phyloP scores from a whole-genome alignment of 1,139 yeast genomes.

The Kodamaea sp. region DNA sequence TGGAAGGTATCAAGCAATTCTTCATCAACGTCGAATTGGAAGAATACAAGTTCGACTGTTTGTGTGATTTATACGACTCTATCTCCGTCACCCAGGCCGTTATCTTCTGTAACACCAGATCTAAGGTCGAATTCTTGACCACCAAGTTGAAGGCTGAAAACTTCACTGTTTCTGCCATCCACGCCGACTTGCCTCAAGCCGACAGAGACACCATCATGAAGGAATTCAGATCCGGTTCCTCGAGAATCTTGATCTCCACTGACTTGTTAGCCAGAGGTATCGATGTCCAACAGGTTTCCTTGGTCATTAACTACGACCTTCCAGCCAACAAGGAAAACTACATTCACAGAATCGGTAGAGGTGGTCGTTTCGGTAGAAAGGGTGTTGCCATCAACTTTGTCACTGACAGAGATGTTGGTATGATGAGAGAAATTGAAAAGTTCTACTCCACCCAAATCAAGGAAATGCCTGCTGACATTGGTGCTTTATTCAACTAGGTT shows the following conservation, averaged over 20 bases:
- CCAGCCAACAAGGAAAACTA: constrained; percentile 98
- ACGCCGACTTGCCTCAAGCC: constrained; percentile 94
- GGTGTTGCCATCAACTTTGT: constrained; percentile 99
- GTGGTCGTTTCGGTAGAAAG: constrained; percentile 99
- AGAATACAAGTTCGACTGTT: constrained; percentile 90
- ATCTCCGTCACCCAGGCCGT: constrained; percentile 98
- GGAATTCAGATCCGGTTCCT: constrained; percentile 98
- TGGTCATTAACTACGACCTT: constrained; percentile 96
- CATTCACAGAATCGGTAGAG: constrained; percentile 99
- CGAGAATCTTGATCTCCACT: constrained; percentile 94
- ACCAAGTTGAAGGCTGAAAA: constrained; percentile 81
- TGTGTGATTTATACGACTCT: constrained; percentile 95
- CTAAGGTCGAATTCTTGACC: constrained; percentile 94
- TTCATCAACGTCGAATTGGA: constrained; percentile 93
- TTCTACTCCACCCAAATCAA: constrained; percentile 98
- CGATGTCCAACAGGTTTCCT: constrained; percentile 98
- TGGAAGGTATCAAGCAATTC: constrained; percentile 98
- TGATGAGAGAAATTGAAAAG: constrained; percentile 96
- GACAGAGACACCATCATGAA: constrained; percentile 98
- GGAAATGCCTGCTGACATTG: constrained; percentile 96
- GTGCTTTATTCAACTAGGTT: constrained; percentile 66
- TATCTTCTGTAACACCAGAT: constrained; percentile 98
- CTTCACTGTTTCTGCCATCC: constrained; percentile 96
- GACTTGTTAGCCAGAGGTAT: constrained; percentile 99
- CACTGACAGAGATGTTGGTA: constrained; percentile 85